These are phyloP conservation scores for Groenewaldozyma salmanticensis DNA, from an alignment of 805 yeast genomes.

Conservation along the genomic window DNA sequence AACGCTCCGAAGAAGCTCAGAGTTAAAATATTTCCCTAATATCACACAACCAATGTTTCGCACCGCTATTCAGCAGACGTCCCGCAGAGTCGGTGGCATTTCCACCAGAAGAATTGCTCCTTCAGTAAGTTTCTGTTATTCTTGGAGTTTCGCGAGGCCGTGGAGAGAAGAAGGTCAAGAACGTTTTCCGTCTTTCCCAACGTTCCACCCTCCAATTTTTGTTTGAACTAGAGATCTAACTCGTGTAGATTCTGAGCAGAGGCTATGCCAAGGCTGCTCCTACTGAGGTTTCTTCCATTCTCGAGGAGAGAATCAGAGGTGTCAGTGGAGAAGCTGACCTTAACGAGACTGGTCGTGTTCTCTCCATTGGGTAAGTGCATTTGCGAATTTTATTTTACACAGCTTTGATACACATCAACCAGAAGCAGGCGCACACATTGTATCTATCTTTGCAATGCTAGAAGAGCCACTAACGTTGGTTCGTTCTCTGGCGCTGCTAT, in stretches of 20 bases:
- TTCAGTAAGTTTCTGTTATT: constrained; percentile 18
- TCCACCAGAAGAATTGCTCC: constrained; percentile 25
- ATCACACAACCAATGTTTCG: constrained; percentile 24
- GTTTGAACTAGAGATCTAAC: no score
- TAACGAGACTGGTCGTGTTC: constrained; percentile 98
- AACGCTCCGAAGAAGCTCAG: no score
- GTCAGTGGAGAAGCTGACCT: constrained; percentile 94
- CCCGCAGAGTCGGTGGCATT: constrained; percentile 29
- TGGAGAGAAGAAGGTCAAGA: no score
- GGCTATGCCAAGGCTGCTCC: constrained; percentile 97
- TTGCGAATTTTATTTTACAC: no score
- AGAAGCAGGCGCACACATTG: no score
- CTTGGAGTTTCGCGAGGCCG: not conserved
- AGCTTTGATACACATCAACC: no score
- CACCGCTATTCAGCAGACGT: constrained; percentile 32
- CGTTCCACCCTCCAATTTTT: no score
- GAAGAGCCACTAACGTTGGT: no score
- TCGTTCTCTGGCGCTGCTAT: no score
- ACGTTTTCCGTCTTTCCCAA: no score
- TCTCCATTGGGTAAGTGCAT: constrained; percentile 81
- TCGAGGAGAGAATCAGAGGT: constrained; percentile 99
- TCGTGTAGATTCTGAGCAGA: constrained; percentile 30
- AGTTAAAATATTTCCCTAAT: no score
- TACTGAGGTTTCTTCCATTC: constrained; percentile 97
- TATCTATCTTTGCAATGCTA: no score